Evolutionary conservation across 768 basidiomycete species (phyloP), one percentile per base, ranked within the genome.

Genomic region (Pleurotus tuoliensis): DNA sequence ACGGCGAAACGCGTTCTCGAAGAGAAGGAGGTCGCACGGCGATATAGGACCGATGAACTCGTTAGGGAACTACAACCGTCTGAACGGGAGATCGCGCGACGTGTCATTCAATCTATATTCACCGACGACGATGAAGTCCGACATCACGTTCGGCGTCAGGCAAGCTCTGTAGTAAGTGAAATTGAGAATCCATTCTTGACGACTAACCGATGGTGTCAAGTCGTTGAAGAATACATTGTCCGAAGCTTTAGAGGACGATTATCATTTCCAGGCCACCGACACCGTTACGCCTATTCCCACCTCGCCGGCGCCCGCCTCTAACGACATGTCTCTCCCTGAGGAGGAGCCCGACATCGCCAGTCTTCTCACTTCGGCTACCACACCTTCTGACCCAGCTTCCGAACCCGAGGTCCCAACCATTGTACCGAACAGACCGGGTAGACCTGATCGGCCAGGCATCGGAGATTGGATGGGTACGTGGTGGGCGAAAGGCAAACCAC

Each of bases 381-480:
- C 39, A 12, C 39, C 51, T n/a, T 50, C 48, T 27, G 51, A 30
- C 5, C 34, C 51, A 18, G 16, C 37, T 39, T 20, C 51, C 7
- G 51, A 53, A 7, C 37, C 24, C 9, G 51, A 53, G 16, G 39
- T 41, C 1, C 39, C 51, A 22, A 53, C 51, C n/a, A 38, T 41
- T 20, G 22, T 53, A n/a, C 51, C 51, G 39, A 20, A 18, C 22
- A n/a, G 51, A n/a, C 5, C 51, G 24, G 34, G 34, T 18, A 53
- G 78, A 44, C 70, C 71, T 22, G 87, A 88, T 47, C 80, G 81
- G 12, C 76, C 82, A 12, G 70, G 75, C 0, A 74, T 89, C 47
- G 83, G 86, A 16, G 85, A 87, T 47, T 92, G 90, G 90, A 82
- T 91, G 78, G 88, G 89, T 0, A 83, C 81, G 0, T 88, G 82